phyloP scores from a whole-genome alignment of 2,329 filamentous ascomycete species.

The Talaromyces piceae region DNA sequence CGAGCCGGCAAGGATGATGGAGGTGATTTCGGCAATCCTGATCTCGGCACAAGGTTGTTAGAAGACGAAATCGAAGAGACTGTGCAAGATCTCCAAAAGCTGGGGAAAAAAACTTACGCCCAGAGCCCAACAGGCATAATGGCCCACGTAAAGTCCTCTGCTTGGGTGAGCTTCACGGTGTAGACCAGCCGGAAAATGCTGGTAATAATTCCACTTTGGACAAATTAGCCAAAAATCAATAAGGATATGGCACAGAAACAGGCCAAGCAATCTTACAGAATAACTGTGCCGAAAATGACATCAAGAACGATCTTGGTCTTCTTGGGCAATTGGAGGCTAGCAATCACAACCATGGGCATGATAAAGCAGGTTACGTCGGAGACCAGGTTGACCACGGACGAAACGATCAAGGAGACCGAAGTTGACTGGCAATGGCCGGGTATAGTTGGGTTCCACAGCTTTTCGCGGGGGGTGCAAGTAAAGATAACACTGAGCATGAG shows the following conservation, averaged over 20 bases:
- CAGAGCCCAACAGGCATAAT: conserved; percentile 7
- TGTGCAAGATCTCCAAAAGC: no score
- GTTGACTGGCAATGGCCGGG: conserved; percentile 2
- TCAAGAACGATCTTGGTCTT: conserved; percentile 3
- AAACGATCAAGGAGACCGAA: not conserved
- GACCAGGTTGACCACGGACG: conserved; percentile 1
- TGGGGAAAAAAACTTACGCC: conserved; percentile 3
- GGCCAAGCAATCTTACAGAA: conserved; percentile 6
- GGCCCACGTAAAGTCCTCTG: conserved; percentile 4
- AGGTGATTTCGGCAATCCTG: conserved; percentile 6
- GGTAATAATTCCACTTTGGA: not conserved
- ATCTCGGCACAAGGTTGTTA: not conserved
- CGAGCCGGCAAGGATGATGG: conserved; percentile 5
- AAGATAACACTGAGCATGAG: conserved; percentile 6
- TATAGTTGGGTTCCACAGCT: conserved; percentile 3
- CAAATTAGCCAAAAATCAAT: not conserved
- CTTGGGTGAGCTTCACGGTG: not conserved
- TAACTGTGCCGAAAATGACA: conserved; percentile 4
- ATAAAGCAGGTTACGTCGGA: conserved; percentile 1
- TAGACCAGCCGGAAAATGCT: conserved; percentile 6
- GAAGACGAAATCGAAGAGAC: no score
- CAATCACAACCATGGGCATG: conserved; percentile 2
- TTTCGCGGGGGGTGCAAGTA: conserved; percentile 4
- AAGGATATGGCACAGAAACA: not conserved
- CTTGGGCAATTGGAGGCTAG: conserved; percentile 2